Evolutionary conservation across 352 stramenopile genomes (phyloP).

Genomic region (Globisporangium polare): DNA sequence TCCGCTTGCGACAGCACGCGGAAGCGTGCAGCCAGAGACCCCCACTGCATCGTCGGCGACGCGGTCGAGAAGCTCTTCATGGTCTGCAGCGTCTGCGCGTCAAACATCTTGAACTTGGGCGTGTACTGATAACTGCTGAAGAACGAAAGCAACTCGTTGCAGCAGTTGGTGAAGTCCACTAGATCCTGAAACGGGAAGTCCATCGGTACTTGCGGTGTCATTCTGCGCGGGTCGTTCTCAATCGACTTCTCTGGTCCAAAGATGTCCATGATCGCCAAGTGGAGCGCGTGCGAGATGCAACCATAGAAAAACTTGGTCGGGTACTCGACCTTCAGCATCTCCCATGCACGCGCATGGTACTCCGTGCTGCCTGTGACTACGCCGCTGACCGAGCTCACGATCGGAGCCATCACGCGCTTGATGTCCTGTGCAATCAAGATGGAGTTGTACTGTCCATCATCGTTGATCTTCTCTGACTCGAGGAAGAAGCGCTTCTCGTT

Average conservation of each 20-base stretch:
- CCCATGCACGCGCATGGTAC: conserved; percentile 71
- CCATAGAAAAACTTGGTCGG: conserved; percentile 87
- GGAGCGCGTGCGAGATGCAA: conserved; percentile 76
- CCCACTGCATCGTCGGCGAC: conserved; percentile 65
- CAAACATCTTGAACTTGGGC: conserved; percentile 72
- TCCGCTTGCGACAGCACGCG: conserved; percentile 62
- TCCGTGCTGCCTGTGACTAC: conserved; percentile 75
- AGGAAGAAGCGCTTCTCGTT: conserved; percentile 80
- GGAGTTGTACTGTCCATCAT: conserved; percentile 67
- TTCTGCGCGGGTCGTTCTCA: conserved; percentile 61
- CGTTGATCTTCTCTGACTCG: conserved; percentile 64
- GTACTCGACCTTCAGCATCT: conserved; percentile 81
- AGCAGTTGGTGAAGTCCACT: conserved; percentile 69
- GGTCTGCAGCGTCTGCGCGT: conserved; percentile 60
- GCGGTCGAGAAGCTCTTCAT: conserved; percentile 76
- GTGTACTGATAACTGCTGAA: conserved; percentile 81
- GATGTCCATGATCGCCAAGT: conserved; percentile 81
- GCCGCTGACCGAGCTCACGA: conserved; percentile 62
- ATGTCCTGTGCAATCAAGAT: conserved; percentile 83
- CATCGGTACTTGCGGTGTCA: conserved; percentile 63
- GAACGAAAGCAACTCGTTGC: conserved; percentile 72
- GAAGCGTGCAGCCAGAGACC: conserved; percentile 61
- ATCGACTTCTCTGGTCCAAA: conserved; percentile 68
- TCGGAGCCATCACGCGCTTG: conserved; percentile 75
- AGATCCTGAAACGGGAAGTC: conserved; percentile 81